A percentile compares a stretch with the other conserved stretches of the same genome.
Evolutionary conservation across 75 land plant genomes (phyloP).

Genomic region (Picea glauca): DNA sequence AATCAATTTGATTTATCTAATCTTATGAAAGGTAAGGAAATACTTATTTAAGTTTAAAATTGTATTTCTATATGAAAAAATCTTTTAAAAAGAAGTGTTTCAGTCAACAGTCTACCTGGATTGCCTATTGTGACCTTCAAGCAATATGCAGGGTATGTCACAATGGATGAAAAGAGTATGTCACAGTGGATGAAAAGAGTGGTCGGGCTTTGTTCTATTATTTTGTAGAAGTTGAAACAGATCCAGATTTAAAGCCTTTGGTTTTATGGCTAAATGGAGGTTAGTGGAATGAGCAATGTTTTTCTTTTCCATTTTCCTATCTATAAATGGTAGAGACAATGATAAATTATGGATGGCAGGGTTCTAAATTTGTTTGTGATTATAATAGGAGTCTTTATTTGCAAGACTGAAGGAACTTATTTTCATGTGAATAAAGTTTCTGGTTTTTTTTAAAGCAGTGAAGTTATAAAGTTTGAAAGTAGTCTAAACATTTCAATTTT

Average conservation of each 20-base stretch:
- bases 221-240: conserved; percentile 69
- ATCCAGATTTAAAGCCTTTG: conserved; percentile 68
- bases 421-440: background rate
- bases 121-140: conserved; percentile 71
- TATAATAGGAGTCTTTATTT: background rate
- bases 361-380: background rate
- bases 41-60: no score
- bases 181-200: conserved; percentile 49
- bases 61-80: no score
- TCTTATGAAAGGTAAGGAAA: no score
- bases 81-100: background rate
- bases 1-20: no score
- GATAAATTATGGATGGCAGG: no score
- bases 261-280: conserved; percentile 96
- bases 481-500: no score
- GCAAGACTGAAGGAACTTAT: background rate
- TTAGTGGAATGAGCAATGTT: conserved; percentile 2
- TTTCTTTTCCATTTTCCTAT: background rate
- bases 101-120: conserved; percentile 54
- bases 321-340: no score
- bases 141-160: conserved; percentile 74
- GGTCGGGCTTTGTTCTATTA: conserved; percentile 76
- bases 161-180: conserved; percentile 45
- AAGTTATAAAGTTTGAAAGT: background rate
- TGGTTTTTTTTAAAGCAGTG: background rate